Evolutionary conservation across 2,329 filamentous ascomycete species (phyloP).

Genomic region (Hypoxylon sp.): DNA sequence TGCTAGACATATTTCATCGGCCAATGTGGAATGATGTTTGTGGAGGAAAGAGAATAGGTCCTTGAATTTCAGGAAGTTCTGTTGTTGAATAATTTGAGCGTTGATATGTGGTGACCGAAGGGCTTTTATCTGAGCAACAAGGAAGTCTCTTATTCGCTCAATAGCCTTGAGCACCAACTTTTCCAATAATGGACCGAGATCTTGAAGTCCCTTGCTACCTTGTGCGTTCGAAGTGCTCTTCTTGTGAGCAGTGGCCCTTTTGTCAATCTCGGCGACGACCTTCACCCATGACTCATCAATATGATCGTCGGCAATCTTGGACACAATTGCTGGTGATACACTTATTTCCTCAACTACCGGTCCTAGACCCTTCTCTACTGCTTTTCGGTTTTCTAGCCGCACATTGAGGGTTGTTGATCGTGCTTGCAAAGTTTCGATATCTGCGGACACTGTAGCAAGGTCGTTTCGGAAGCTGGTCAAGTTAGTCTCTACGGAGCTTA

Average conservation of each 20-base stretch:
- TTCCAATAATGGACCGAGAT: constrained; percentile 86
- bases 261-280: constrained; percentile 83
- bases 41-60: constrained; percentile 90
- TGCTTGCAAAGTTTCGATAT: constrained; percentile 93
- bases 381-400: constrained; percentile 88
- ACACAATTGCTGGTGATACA: constrained; percentile 85
- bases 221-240: constrained; percentile 73
- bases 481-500: constrained; percentile 93
- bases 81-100: constrained; percentile 95
- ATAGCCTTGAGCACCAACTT: constrained; percentile 92
- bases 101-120: constrained; percentile 96
- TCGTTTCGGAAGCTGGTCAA: constrained; percentile 94
- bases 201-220: constrained; percentile 82
- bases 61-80: constrained; percentile 89
- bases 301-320: constrained; percentile 87
- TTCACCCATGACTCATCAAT: constrained; percentile 93
- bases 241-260: constrained; percentile 79
- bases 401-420: constrained; percentile 87
- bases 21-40: constrained; percentile 84
- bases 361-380: constrained; percentile 88
- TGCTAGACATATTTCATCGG: constrained; percentile 90
- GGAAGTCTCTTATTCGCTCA: constrained; percentile 92
- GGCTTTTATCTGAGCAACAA: constrained; percentile 95
- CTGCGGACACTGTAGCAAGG: constrained; percentile 89
- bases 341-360: constrained; percentile 94